Percentiles rank a stretch among this genome's conserved stretches.
These are phyloP conservation scores for Phytophthora hibernalis DNA, from an alignment of 352 stramenopile species.

Conservation along the genomic window DNA sequence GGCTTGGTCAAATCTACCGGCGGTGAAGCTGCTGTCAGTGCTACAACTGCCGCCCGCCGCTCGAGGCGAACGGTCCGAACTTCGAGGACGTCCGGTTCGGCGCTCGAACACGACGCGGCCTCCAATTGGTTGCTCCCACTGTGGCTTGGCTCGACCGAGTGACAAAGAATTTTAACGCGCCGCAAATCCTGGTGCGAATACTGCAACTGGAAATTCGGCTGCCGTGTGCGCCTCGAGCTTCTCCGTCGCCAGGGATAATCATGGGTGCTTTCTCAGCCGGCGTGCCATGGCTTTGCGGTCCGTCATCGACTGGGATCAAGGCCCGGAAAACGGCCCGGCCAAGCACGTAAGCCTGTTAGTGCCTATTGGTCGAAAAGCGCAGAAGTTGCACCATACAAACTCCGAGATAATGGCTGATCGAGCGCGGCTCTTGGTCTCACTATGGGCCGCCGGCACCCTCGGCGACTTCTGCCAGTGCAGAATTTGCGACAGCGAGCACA, in stretches of 20 bases:
- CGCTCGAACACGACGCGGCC: conserved; percentile 12
- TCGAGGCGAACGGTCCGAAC: too few species aligned
- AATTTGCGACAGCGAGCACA: conserved; percentile 50
- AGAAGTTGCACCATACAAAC: conserved; percentile 37
- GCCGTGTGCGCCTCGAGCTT: conserved; percentile 4
- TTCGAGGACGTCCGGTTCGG: conserved; percentile 4
- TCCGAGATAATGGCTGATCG: conserved; percentile 19
- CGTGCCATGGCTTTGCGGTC: conserved; percentile 4
- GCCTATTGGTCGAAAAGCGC: conserved; percentile 24
- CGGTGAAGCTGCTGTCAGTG: not conserved
- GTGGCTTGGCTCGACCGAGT: not conserved
- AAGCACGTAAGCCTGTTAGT: too few species aligned
- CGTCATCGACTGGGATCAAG: conserved; percentile 13
- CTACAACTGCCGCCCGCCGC: too few species aligned
- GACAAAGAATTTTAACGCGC: too few species aligned
- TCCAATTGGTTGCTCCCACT: conserved; percentile 25
- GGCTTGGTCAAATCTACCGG: too few species aligned
- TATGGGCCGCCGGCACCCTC: not conserved
- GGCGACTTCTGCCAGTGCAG: conserved; percentile 40
- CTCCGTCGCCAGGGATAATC: not conserved
- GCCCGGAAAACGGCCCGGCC: conserved; percentile 13
- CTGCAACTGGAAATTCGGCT: conserved; percentile 29
- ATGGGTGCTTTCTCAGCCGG: conserved; percentile 3
- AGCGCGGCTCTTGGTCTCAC: conserved; percentile 14
- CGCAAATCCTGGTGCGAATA: not conserved